phyloP scores from a whole-genome alignment of 139 green algal species.

The Micractinium conductrix region DNA sequence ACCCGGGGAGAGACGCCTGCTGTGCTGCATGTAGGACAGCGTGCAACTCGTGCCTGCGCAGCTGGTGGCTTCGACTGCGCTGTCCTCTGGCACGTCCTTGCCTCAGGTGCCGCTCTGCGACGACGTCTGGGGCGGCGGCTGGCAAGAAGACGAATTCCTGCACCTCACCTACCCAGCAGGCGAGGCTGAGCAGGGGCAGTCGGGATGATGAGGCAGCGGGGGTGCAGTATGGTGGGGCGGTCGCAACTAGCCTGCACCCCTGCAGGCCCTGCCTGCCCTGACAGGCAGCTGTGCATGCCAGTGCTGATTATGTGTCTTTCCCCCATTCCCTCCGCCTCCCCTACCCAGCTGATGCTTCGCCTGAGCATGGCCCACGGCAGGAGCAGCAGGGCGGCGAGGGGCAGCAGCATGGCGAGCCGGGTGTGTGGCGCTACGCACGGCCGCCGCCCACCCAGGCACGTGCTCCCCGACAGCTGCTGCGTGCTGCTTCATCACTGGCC shows the following conservation, averaged over 20 bases:
- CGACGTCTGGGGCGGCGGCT: slow-evolving; percentile 17
- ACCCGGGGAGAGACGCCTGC: too few species aligned
- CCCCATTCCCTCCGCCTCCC: too few species aligned
- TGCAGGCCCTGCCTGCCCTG: too few species aligned
- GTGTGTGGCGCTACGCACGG: slow-evolving; percentile 11
- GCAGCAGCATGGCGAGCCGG: neutral
- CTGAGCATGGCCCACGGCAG: neutral
- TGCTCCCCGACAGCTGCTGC: too few species aligned
- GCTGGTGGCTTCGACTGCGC: too few species aligned
- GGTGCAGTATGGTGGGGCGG: too few species aligned
- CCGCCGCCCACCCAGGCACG: slow-evolving; percentile 8
- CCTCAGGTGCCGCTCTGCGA: slow-evolving; percentile 19
- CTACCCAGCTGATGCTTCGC: too few species aligned
- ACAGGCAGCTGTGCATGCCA: too few species aligned
- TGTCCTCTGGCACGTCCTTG: neutral
- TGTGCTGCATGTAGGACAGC: too few species aligned
- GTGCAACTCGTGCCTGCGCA: neutral
- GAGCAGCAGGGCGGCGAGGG: neutral
- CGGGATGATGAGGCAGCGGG: neutral
- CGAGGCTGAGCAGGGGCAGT: neutral
- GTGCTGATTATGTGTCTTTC: too few species aligned
- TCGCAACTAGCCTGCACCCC: too few species aligned
- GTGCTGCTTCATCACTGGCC: too few species aligned
- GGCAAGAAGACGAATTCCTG: slow-evolving; percentile 2
- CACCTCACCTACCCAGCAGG: neutral